Base-by-base conservation (phyloP, 1,284 basidiomycete genomes). In the Leccinum angustisporum region DNA sequence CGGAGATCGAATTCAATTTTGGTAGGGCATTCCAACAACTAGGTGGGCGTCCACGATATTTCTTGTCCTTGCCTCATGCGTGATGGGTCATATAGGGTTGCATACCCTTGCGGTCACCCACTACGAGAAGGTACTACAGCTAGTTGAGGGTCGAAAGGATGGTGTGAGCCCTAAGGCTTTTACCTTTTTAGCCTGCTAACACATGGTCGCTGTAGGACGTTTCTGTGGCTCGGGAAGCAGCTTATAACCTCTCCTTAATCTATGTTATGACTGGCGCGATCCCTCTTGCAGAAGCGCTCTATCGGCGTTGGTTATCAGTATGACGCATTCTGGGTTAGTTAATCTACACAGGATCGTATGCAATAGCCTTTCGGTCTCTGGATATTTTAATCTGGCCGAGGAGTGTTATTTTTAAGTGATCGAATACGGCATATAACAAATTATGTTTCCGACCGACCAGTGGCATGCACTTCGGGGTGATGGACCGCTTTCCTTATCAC, bases 11-110 rank as follows among this genome's bases (percentile, higher is more conserved):
- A 66, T 98, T 88, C 76, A 98, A 98, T 73, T 92, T 94, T 72
- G 97, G 90, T 0, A 81, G 97, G 51, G 85, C 88, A 0, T 97
- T 97, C 72, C 96, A 99, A 71, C 91, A 95, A 61, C 79, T 98
- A 14, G 92, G 95, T 94, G 70, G 67, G 78, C 57, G 3, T 53
- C 34, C 11, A 9, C 9, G 16, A 25, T 54, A 56, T 53, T 56
- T 36, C 18, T 58, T 16, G 21, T 6, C 31, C 25, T 27, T 31
- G 51, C 5, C 21, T 68, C 34, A 61, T 55, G 18, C 6, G 18
- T 38, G 43, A 18, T 54, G 21, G 21, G 33, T 16, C 48, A 51
- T 54, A 9, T 64, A 95, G 94, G 92, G 9, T 76, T 97, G 9
- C 82, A 87, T 55, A 86, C 91, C 11, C 85, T 94, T 65, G 94